Percentiles rank a stretch among this genome's conserved stretches.
phyloP scores from a whole-genome alignment of 2,329 filamentous ascomycete species.

The Plectosphaerella plurivora region DNA sequence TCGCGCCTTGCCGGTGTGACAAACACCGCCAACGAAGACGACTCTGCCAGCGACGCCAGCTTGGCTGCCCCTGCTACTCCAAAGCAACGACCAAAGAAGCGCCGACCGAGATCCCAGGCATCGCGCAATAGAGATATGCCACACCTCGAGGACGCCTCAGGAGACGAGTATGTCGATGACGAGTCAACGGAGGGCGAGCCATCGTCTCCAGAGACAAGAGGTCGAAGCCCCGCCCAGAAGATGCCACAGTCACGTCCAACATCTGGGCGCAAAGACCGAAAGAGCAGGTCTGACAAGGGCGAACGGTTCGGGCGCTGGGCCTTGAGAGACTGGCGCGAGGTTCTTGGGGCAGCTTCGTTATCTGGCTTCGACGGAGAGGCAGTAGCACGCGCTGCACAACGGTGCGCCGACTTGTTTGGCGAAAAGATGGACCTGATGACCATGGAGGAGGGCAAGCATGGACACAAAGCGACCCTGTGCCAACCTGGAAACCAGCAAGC shows the following conservation, averaged over 20 bases:
- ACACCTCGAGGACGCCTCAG: constrained; percentile 19
- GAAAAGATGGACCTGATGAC: constrained; percentile 64
- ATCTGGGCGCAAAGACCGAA: background rate
- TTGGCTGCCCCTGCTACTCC: background rate
- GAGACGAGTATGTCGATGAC: background rate
- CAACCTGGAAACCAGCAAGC: background rate
- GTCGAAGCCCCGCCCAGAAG: no score
- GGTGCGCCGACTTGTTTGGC: constrained; percentile 73
- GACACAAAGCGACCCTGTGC: background rate
- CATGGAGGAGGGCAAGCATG: constrained; percentile 31
- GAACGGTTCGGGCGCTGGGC: constrained; percentile 27
- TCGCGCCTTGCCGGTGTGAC: constrained; percentile 49
- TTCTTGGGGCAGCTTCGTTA: constrained; percentile 73
- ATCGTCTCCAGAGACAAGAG: no score
- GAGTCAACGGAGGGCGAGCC: background rate
- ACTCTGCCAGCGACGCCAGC: constrained; percentile 9
- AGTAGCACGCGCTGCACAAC: constrained; percentile 63
- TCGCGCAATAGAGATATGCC: constrained; percentile 3
- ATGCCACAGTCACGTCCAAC: no score
- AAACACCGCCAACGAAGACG: constrained; percentile 20
- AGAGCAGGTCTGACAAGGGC: constrained; percentile 8
- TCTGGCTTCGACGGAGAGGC: constrained; percentile 63
- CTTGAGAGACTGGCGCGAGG: constrained; percentile 77
- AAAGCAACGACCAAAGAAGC: background rate
- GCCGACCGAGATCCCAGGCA: background rate